Base-by-base conservation (phyloP, 352 stramenopile genomes). In the Globisporangium recalcitrans region DNA sequence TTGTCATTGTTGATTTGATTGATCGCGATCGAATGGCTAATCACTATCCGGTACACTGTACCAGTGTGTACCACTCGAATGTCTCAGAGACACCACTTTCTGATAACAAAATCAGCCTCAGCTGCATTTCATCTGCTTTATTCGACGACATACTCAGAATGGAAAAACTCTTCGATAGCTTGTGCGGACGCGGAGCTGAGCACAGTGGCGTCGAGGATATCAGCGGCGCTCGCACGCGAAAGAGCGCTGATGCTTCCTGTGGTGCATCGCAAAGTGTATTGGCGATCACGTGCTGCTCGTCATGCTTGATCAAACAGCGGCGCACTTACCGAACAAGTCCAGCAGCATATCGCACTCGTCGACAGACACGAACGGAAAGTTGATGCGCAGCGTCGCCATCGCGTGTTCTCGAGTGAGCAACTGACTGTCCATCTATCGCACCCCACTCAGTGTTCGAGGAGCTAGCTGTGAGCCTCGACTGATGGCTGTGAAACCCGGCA, bases 281-380 rank as follows among this genome's bases (percentile, higher is more conserved):
- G 10, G 10, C 27, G 19, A 56, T 21, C 21, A 5, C 22, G 19
- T 31, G 34, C 31, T 27, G 16, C 52, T 34, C 38, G 16, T 22
- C 38, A 46, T 46, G 38, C 38, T 46, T 6, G 19, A 46, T 11
- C 16, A 46, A 10, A 22, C 16, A 46, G 38, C 38, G 16, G 21
- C 16, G 16, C 42, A 63, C 69, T n/a, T 42, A 87, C 82, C 82
- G 46, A 88, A 91, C 27, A 89, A 56, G 52, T 90, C 82, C n/a
- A 91, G 68, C 10, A 91, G 70, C 82, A 91, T 91, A 24, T 91
- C 82, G 38, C 76, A 88, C 38, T 91, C 82, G 55, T 87, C 82
- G 3, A 54, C 47, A 36, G 60, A 80, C 21, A 91, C 64, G 46
- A 88, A 88, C 16, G 70, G 68, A 48, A 91, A 83, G 65, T 87